Percentiles rank a stretch among this genome's conserved stretches.
Evolutionary conservation across 352 stramenopile genomes (phyloP).

Genomic region (Phytophthora tentaculata): DNA sequence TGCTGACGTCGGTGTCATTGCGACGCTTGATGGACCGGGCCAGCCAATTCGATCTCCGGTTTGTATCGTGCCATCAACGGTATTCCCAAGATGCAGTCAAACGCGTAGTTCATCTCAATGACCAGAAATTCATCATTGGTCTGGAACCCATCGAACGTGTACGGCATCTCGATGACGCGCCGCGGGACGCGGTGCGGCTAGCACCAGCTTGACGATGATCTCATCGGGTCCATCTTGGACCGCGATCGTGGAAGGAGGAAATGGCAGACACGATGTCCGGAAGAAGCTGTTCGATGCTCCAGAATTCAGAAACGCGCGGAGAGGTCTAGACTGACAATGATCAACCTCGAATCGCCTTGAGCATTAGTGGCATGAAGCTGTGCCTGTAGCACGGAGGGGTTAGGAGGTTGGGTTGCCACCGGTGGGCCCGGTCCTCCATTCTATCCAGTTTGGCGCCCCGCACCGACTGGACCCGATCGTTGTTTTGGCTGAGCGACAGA

Average conservation of each 20-base stretch:
- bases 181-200: background rate
- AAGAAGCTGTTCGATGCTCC: background rate
- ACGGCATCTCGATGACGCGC: background rate
- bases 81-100: slow-evolving; percentile 35
- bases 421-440: too few species aligned
- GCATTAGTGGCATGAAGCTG: too few species aligned
- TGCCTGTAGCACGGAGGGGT: too few species aligned
- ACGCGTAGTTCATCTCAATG: slow-evolving; percentile 35
- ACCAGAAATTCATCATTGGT: slow-evolving; percentile 19
- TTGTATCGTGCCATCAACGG: slow-evolving; percentile 21
- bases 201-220: background rate
- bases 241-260: background rate
- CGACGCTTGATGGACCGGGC: slow-evolving; percentile 13
- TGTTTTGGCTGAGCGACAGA: background rate
- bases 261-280: background rate
- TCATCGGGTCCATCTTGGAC: background rate
- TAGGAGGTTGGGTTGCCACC: too few species aligned
- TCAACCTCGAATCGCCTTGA: background rate
- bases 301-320: background rate
- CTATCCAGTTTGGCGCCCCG: background rate
- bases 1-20: slow-evolving; percentile 15
- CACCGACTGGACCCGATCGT: background rate
- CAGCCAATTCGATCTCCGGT: slow-evolving; percentile 9
- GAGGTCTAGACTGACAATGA: background rate
- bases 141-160: background rate